phyloP scores from a whole-genome alignment of 257 asterid species.

The Primulina tabacum region DNA sequence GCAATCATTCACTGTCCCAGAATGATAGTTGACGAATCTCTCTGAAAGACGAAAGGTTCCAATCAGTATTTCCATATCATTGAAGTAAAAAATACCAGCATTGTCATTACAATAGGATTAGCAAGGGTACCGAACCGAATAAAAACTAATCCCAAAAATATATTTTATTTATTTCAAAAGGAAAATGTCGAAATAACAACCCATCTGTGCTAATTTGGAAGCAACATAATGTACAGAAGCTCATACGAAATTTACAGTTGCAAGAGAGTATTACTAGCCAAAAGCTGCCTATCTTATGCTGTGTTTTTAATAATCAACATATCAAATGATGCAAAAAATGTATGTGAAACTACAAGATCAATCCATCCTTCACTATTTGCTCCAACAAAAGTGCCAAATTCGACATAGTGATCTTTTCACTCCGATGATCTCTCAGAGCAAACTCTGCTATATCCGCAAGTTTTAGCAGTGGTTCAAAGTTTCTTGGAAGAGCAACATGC shows the following conservation, averaged over 20 bases:
- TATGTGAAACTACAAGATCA: conserved; percentile 46
- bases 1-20: conserved; percentile 38
- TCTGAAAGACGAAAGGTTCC: neutral
- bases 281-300: conserved; percentile 33
- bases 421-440: conserved; percentile 65
- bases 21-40: conserved; percentile 1
- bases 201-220: conserved; percentile 19
- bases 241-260: conserved; percentile 70
- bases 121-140: neutral
- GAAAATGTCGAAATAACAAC: conserved; percentile 3
- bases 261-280: conserved; percentile 41
- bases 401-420: conserved; percentile 53
- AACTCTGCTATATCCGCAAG: conserved; percentile 85
- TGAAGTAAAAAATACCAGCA: neutral
- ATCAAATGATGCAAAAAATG: conserved; percentile 21
- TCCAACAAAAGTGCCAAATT: conserved; percentile 65
- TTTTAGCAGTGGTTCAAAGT: conserved; percentile 83
- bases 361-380: conserved; percentile 68
- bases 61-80: neutral
- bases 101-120: conserved; percentile 16
- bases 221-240: conserved; percentile 46
- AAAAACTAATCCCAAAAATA: neutral
- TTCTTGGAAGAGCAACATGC: conserved; percentile 67
- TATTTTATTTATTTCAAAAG: neutral
- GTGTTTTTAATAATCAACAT: conserved; percentile 27